A percentile compares a stretch with the other conserved stretches of the same genome.
phyloP scores from a whole-genome alignment of 2,329 filamentous ascomycete genomes.

The Diaporthe capsici region DNA sequence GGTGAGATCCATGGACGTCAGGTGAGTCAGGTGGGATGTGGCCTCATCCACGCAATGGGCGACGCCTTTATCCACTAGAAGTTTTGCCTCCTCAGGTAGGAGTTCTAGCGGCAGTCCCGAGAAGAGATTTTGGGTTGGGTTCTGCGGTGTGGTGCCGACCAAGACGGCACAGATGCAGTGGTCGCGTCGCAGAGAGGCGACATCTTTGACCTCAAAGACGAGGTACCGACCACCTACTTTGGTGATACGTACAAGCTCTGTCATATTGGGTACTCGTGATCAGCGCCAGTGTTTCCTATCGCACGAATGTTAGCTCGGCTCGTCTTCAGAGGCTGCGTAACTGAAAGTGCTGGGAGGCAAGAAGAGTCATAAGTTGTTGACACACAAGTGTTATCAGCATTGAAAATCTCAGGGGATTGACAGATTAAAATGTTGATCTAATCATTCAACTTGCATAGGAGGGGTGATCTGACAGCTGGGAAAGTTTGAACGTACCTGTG shows the following conservation, averaged over 20 bases:
- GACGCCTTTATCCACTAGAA: slow-evolving; percentile 82
- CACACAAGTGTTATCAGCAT: slow-evolving; percentile 53
- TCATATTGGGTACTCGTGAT: slow-evolving; percentile 28
- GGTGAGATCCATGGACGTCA: slow-evolving; percentile 70
- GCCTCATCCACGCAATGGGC: slow-evolving; percentile 87
- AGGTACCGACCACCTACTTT: slow-evolving; percentile 85
- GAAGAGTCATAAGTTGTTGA: slow-evolving; percentile 52
- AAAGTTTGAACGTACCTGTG: slow-evolving; percentile 44
- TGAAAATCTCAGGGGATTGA: slow-evolving; percentile 70
- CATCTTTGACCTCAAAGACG: slow-evolving; percentile 87
- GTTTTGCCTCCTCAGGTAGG: slow-evolving; percentile 88
- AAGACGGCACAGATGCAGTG: slow-evolving; percentile 90
- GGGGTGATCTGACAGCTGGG: neutral
- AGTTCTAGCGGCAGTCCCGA: slow-evolving; percentile 90
- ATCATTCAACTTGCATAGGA: slow-evolving; percentile 56
- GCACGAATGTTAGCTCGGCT: slow-evolving; percentile 30
- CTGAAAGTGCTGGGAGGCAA: slow-evolving; percentile 6
- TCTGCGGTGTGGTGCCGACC: slow-evolving; percentile 89
- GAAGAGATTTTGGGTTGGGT: slow-evolving; percentile 95
- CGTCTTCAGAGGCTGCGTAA: slow-evolving; percentile 38
- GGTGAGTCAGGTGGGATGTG: slow-evolving; percentile 75
- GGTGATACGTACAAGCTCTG: slow-evolving; percentile 82
- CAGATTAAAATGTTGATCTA: slow-evolving; percentile 65
- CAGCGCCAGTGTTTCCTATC: slow-evolving; percentile 36
- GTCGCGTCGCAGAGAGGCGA: slow-evolving; percentile 81